Conservation (phyloP, 139 green algal genomes). For the Chlorella sp. region DNA sequence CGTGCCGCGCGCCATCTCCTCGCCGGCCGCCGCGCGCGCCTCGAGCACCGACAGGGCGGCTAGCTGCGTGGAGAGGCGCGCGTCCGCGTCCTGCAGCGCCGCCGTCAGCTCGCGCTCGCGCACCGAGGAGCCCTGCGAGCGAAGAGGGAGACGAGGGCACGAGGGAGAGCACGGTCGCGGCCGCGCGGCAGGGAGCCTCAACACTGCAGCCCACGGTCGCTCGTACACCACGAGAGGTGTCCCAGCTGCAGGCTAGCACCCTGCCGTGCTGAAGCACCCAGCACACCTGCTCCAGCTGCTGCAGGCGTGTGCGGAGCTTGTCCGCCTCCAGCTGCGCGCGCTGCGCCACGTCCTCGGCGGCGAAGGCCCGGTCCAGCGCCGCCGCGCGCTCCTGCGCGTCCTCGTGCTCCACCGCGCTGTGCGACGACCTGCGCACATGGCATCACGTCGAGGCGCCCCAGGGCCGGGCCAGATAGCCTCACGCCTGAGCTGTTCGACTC, state of each 20-base stretch:
- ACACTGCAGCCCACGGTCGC: not conserved
- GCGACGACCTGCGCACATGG: slow-evolving; percentile 2
- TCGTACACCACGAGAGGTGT: not conserved
- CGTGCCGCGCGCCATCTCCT: slow-evolving; percentile 9
- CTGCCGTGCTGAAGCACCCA: not conserved
- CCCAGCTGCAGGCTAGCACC: not conserved
- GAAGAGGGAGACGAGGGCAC: not conserved
- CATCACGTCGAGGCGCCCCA: no score
- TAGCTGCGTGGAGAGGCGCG: not conserved
- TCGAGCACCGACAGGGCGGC: not conserved
- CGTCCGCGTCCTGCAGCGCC: slow-evolving; percentile 11
- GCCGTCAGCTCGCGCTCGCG: slow-evolving; percentile 18
- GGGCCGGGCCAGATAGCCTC: no score
- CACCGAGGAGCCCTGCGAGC: not conserved
- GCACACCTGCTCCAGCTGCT: slow-evolving; percentile 29
- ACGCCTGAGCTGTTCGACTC: no score
- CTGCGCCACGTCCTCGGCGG: slow-evolving; percentile 9
- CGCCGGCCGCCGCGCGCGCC: not conserved
- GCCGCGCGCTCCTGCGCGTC: slow-evolving; percentile 6
- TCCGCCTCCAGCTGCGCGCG: slow-evolving; percentile 7
- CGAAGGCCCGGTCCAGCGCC: slow-evolving; percentile 24
- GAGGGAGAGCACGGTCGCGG: no score
- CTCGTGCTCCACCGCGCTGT: not conserved
- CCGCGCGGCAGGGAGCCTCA: no score
- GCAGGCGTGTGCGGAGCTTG: not conserved